A percentile compares a stretch with the other conserved stretches of the same genome.
phyloP scores from a whole-genome alignment of 164 flowering plant species.

The Saururus chinensis region DNA sequence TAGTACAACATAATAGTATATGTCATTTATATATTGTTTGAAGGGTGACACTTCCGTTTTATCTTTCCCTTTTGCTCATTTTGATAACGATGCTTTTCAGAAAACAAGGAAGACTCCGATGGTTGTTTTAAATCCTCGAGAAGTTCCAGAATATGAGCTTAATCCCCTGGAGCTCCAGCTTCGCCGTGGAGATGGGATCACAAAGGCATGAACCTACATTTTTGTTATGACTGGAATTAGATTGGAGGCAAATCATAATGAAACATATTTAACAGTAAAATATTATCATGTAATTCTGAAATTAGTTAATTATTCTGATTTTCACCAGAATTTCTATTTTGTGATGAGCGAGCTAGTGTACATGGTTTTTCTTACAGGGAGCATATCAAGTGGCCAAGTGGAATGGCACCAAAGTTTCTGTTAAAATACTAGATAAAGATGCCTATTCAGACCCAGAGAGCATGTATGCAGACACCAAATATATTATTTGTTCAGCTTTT shows the following conservation, averaged over 20 bases:
- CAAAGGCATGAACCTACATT: constrained; percentile 45
- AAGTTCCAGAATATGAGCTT: constrained; percentile 97
- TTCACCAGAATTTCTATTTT: no score
- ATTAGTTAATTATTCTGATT: no score
- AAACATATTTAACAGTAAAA: no score
- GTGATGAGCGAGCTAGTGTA: not conserved
- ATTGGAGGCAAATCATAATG: no score
- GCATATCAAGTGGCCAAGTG: constrained; percentile 94
- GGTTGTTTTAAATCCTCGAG: constrained; percentile 81
- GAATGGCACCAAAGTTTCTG: constrained; percentile 95
- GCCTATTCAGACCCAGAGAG: constrained; percentile 66
- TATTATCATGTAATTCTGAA: no score
- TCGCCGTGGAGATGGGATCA: constrained; percentile 76
- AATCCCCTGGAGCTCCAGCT: constrained; percentile 87
- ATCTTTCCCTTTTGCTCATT: not conserved
- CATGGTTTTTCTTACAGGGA: constrained; percentile 38
- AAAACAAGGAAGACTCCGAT: constrained; percentile 88
- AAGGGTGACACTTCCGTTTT: not conserved
- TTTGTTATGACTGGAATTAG: not conserved
- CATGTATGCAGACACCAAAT: constrained; percentile 39
- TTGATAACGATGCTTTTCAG: constrained; percentile 22
- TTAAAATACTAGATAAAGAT: constrained; percentile 92
- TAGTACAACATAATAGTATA: not conserved
- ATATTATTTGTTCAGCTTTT: not conserved
- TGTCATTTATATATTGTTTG: no score